Evolutionary conservation across 2,329 filamentous ascomycete species (phyloP).

Genomic region (Diaporthe eres): DNA sequence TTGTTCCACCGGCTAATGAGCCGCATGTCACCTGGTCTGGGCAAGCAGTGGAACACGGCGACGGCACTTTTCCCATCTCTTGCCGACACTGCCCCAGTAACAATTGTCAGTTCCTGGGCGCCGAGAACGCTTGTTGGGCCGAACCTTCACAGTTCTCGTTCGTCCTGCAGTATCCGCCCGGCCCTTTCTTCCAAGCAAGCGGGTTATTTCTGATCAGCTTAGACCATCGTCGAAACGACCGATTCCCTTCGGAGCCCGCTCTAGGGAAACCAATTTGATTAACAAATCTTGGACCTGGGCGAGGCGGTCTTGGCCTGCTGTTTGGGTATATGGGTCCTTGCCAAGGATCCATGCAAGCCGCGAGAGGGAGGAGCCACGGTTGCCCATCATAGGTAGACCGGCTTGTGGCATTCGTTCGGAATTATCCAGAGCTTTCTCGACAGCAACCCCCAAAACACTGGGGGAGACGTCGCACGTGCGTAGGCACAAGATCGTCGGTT

Average conservation of each 20-base stretch:
- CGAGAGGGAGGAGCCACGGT: background rate
- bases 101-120: background rate
- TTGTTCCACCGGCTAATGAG: background rate
- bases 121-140: conserved; percentile 10
- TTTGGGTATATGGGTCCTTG: background rate
- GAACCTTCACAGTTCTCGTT: background rate
- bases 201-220: background rate
- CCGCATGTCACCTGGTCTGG: conserved; percentile 17
- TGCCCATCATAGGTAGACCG: background rate
- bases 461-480: background rate
- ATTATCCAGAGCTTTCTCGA: background rate
- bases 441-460: background rate
- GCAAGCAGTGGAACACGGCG: background rate
- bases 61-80: conserved; percentile 2
- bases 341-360: background rate
- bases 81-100: background rate
- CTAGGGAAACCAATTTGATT: conserved; percentile 23
- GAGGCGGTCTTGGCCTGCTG: background rate
- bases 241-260: background rate
- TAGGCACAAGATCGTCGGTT: background rate
- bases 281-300: conserved; percentile 4
- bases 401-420: background rate
- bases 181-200: background rate
- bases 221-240: conserved; percentile 20
- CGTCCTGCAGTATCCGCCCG: background rate